Evolutionary conservation across 1,284 basidiomycete genomes (phyloP).

Genomic region (Heterobasidion occidentale): DNA sequence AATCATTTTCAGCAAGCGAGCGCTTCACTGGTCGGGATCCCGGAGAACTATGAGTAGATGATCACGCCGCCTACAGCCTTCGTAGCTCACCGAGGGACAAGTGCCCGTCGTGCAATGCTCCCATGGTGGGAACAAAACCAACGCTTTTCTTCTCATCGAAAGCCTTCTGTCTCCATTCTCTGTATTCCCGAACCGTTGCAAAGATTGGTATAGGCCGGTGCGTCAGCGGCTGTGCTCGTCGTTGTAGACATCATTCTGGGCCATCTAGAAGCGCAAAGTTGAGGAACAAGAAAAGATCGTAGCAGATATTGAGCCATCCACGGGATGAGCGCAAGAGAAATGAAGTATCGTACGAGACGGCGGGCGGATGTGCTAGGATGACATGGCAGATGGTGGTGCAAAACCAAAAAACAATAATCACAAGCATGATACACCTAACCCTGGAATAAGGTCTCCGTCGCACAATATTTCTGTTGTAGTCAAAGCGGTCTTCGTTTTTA

Average conservation of each 20-base stretch:
- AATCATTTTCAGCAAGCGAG: slow-evolving; percentile 74
- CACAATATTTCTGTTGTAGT: no score
- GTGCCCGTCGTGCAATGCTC: slow-evolving; percentile 92
- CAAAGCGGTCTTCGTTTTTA: no score
- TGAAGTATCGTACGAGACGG: neutral
- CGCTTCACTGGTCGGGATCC: slow-evolving; percentile 40
- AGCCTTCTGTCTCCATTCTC: slow-evolving; percentile 71
- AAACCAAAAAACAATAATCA: neutral
- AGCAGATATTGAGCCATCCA: neutral
- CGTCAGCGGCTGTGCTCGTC: neutral
- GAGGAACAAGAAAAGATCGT: neutral
- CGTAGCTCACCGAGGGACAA: slow-evolving; percentile 72
- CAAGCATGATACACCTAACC: neutral
- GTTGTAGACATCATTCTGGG: slow-evolving; percentile 3
- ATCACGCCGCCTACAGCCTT: neutral
- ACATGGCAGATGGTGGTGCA: neutral
- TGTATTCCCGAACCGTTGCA: slow-evolving; percentile 59
- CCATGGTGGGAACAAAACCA: slow-evolving; percentile 97
- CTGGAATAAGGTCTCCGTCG: neutral
- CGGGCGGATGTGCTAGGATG: neutral
- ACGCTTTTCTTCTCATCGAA: slow-evolving; percentile 60
- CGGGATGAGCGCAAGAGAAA: neutral
- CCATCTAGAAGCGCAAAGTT: neutral
- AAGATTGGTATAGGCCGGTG: slow-evolving; percentile 71
- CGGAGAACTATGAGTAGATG: slow-evolving; percentile 7